Percentiles rank a stretch among this genome's conserved stretches.
Evolutionary conservation across 257 asterid genomes (phyloP).

Genomic region (Nicotiana otophora): DNA sequence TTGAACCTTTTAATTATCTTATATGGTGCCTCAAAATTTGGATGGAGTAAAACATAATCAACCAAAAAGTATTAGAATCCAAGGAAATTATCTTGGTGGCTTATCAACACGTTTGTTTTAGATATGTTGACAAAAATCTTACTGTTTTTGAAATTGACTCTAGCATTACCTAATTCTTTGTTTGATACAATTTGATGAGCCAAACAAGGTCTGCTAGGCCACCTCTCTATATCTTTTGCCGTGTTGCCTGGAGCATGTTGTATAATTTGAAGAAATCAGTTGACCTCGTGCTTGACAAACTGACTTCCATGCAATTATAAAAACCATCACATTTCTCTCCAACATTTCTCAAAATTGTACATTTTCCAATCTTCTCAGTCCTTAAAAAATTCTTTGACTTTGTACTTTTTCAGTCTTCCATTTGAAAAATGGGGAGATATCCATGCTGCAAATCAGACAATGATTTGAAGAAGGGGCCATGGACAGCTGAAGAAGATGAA

Average conservation of each 20-base stretch:
- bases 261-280: background rate
- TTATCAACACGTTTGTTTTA: background rate
- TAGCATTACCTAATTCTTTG: conserved; percentile 20
- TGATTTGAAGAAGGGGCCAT: conserved; percentile 32
- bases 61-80: conserved; percentile 3
- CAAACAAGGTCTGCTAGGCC: conserved; percentile 2
- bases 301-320: conserved; percentile 14
- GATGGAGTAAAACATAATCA: background rate
- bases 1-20: too few species aligned
- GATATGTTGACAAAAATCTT: background rate
- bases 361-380: background rate
- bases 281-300: conserved; percentile 16
- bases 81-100: conserved; percentile 5
- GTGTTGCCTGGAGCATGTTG: conserved; percentile 7
- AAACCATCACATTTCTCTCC: background rate
- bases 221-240: conserved; percentile 9
- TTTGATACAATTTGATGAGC: background rate
- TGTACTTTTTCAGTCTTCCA: background rate
- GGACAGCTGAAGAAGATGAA: conserved; percentile 32
- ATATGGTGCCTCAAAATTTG: background rate
- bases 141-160: conserved; percentile 3
- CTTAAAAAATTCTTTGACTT: background rate
- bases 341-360: background rate
- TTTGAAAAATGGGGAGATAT: conserved; percentile 19
- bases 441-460: conserved; percentile 13